A percentile compares a stretch with the other conserved stretches of the same genome.
Conservation (phyloP, 352 stramenopile species). For the Globisporangium mamillatum region DNA sequence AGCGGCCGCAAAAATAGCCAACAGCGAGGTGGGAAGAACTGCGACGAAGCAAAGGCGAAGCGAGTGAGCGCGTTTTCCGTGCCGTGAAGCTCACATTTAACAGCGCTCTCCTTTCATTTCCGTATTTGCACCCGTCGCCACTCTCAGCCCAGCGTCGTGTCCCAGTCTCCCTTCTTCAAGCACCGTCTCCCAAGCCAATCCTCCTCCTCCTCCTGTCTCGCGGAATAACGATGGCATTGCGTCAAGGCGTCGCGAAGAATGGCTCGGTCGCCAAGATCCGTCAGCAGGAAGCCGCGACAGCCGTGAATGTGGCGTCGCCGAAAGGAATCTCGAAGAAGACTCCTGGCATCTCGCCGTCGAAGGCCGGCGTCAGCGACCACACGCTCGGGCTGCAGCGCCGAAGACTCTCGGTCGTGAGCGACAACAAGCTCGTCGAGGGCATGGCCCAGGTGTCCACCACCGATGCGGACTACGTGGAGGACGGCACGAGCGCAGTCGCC, state of each 20-base stretch:
- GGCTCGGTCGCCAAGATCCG: slow-evolving; percentile 55
- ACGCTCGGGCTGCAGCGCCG: slow-evolving; percentile 63
- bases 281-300: slow-evolving; percentile 49
- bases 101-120: slow-evolving; percentile 7
- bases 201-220: background rate
- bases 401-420: slow-evolving; percentile 67
- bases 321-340: slow-evolving; percentile 83
- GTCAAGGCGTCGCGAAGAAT: slow-evolving; percentile 34
- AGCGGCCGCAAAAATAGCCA: background rate
- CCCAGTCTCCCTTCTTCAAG: slow-evolving; percentile 5
- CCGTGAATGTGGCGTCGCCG: slow-evolving; percentile 70
- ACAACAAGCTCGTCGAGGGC: slow-evolving; percentile 81
- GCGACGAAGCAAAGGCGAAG: background rate
- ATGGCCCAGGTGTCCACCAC: slow-evolving; percentile 63
- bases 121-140: slow-evolving; percentile 10
- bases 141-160: slow-evolving; percentile 1
- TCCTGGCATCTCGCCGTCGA: slow-evolving; percentile 34
- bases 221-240: slow-evolving; percentile 37
- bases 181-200: background rate
- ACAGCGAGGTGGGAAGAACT: background rate
- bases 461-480: slow-evolving; percentile 62
- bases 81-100: background rate
- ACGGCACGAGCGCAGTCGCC: slow-evolving; percentile 53
- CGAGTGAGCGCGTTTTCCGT: background rate
- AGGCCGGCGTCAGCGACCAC: slow-evolving; percentile 41